These are phyloP conservation scores for Styphnolobium japonicum DNA, from an alignment of 306 rosid genomes.

Conservation along the genomic window DNA sequence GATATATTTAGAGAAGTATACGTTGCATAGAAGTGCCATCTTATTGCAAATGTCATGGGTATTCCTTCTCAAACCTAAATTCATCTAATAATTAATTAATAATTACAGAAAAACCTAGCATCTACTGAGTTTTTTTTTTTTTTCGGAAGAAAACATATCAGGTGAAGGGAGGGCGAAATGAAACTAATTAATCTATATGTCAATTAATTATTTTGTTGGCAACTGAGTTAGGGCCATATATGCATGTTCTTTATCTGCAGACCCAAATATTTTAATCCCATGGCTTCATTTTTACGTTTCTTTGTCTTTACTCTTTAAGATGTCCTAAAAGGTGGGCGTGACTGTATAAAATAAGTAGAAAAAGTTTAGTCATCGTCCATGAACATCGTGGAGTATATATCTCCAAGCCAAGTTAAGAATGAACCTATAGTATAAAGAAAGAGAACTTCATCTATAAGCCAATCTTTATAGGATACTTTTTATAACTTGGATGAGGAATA, in stretches of 20 bases:
- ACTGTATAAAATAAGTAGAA: constrained; percentile 16
- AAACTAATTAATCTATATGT: not conserved
- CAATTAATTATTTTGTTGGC: not conserved
- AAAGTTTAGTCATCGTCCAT: constrained; percentile 9
- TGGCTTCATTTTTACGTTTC: constrained; percentile 46
- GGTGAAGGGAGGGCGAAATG: not conserved
- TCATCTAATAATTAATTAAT: not conserved
- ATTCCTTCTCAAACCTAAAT: not conserved
- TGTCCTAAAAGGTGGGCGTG: constrained; percentile 40
- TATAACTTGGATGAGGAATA: constrained; percentile 30
- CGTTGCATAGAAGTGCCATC: not conserved
- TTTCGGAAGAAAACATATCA: not conserved
- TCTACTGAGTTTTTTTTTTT: not conserved
- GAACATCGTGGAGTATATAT: constrained; percentile 26
- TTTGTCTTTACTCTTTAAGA: constrained; percentile 37
- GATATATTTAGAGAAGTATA: not conserved
- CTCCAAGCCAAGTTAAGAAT: constrained; percentile 10
- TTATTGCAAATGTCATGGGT: not conserved
- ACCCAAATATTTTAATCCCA: not conserved
- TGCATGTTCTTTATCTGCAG: not conserved
- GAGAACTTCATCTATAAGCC: constrained; percentile 36
- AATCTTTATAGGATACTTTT: constrained; percentile 8
- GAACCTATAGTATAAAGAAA: constrained; percentile 14
- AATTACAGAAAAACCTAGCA: not conserved
- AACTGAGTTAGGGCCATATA: not conserved